Percentiles rank a stretch among this genome's conserved stretches.
These are phyloP conservation scores for Wallacemonas collosoma DNA, from an alignment of 208 protist genomes.

Conservation along the genomic window DNA sequence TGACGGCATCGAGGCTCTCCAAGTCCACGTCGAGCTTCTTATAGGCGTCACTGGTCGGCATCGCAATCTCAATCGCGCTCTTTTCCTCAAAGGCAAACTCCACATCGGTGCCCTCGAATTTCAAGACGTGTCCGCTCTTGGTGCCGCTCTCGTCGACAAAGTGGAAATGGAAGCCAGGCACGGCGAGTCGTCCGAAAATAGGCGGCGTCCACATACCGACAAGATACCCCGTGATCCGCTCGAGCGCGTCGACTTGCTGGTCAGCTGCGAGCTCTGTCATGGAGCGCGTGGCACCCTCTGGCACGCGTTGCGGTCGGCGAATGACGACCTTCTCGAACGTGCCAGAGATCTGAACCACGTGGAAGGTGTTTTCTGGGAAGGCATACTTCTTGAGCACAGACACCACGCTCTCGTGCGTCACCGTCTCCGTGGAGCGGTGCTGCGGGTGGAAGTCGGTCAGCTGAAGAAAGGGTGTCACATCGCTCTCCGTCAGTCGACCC, in stretches of 20 bases:
- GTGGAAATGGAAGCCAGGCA: slow-evolving; percentile 23
- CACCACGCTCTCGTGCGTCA: not conserved
- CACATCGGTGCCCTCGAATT: not conserved
- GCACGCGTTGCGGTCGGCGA: slow-evolving; percentile 13
- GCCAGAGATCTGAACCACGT: not conserved
- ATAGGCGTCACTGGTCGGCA: slow-evolving; percentile 5
- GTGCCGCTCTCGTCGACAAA: slow-evolving; percentile 1
- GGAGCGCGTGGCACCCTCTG: slow-evolving; percentile 1
- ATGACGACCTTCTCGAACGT: slow-evolving; percentile 3
- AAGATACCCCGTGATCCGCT: not conserved
- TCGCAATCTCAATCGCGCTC: slow-evolving; percentile 1
- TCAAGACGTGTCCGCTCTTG: slow-evolving; percentile 12
- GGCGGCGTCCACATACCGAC: slow-evolving; percentile 19
- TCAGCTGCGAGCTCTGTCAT: slow-evolving; percentile 15
- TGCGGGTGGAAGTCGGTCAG: slow-evolving; percentile 5
- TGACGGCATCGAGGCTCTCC: slow-evolving; percentile 24
- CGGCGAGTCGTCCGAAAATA: slow-evolving; percentile 21
- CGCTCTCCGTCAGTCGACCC: not conserved
- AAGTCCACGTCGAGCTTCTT: slow-evolving; percentile 4
- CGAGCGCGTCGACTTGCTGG: slow-evolving; percentile 18
- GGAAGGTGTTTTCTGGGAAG: slow-evolving; percentile 8
- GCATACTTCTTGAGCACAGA: not conserved
- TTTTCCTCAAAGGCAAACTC: slow-evolving; percentile 18
- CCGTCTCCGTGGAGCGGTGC: not conserved
- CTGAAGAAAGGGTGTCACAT: slow-evolving; percentile 17